phyloP scores from a whole-genome alignment of 2,329 filamentous ascomycete species.

The Colletotrichum shisoi region DNA sequence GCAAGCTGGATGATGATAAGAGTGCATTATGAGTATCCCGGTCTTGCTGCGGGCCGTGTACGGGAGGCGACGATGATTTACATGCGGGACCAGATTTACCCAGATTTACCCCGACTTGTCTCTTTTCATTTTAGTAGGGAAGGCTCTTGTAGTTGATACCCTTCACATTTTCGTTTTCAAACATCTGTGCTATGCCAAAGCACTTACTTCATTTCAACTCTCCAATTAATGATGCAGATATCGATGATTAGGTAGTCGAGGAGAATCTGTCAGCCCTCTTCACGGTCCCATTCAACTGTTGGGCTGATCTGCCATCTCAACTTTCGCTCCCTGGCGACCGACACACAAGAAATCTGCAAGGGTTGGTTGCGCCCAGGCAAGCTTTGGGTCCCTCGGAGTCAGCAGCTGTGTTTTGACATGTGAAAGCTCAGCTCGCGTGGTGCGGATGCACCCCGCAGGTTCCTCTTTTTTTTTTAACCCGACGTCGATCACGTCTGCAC shows the following conservation, averaged over 20 bases:
- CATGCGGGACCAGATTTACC: slow-evolving; percentile 27
- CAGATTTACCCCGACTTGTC: slow-evolving; percentile 8
- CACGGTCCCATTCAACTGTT: slow-evolving; percentile 28
- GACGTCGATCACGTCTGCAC: slow-evolving; percentile 31
- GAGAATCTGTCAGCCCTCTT: not conserved
- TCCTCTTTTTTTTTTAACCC: slow-evolving; percentile 35
- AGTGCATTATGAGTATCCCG: slow-evolving; percentile 17
- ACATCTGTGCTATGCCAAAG: slow-evolving; percentile 1
- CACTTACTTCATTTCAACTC: not conserved
- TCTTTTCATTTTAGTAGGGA: slow-evolving; percentile 12
- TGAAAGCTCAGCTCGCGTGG: slow-evolving; percentile 37
- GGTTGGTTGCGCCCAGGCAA: slow-evolving; percentile 21
- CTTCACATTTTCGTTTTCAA: slow-evolving; percentile 24
- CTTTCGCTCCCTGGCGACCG: slow-evolving; percentile 32
- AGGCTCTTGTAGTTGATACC: slow-evolving; percentile 36
- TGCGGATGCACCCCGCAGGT: slow-evolving; percentile 37
- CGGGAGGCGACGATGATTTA: slow-evolving; percentile 24
- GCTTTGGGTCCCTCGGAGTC: slow-evolving; percentile 18
- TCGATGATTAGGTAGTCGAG: no score
- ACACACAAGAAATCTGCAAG: slow-evolving; percentile 30
- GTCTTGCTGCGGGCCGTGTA: slow-evolving; percentile 13
- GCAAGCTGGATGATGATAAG: slow-evolving; percentile 27
- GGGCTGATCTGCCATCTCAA: slow-evolving; percentile 37
- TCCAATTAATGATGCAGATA: not conserved
- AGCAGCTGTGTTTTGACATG: slow-evolving; percentile 29